Evolutionary conservation across 2,329 filamentous ascomycete genomes (phyloP), one percentile per base, ranked within the genome.

Genomic region (Hypomyces rosellus): DNA sequence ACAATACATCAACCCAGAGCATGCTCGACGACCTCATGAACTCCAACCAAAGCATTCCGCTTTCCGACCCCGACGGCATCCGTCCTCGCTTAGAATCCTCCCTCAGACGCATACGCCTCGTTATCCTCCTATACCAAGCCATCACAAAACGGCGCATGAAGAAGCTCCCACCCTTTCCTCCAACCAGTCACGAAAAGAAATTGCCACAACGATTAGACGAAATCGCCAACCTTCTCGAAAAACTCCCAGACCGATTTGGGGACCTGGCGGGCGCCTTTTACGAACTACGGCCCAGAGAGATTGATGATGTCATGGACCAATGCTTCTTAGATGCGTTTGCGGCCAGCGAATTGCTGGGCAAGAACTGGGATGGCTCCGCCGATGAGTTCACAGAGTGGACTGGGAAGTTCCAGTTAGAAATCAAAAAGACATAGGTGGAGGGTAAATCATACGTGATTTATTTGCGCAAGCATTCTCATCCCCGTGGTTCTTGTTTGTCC

Each of bases 341-440:
- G 1, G 78, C 76, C 0, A 74, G 78, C 0, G 75, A 80, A 50
- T 62, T 84, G 44, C 66, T 88, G 12, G 70, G 72, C 45, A 69
- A 74, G 52, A 74, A 75, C 16, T 91, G 87, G 86, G 68, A 77
- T 3, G 84, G 77, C 0, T 68, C 77, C 43, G 74, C 79, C 15
- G 90, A 96, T 60, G 88, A 86, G 60, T 95, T 95, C 62, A 86
- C 84, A 0, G 73, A 78, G 14, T 95, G 90, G 90, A 81, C 77
- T n/a, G 73, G 71, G 11, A 78, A 75, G 54, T 82, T 81, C 55
- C 74, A 75, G 60, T 60, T 64, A 33, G 73, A 78, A 56, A 74
- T 81, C 13, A 77, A 74, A 55, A 77, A 76, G 61, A 33, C 44
- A 20, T 53, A 22, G 25, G 25, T 11, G 25, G 25, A 30, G 25